Percentiles rank a stretch among this genome's conserved stretches.
Conservation (phyloP, 805 yeast genomes). For the Sporopachydermia lactativora region DNA sequence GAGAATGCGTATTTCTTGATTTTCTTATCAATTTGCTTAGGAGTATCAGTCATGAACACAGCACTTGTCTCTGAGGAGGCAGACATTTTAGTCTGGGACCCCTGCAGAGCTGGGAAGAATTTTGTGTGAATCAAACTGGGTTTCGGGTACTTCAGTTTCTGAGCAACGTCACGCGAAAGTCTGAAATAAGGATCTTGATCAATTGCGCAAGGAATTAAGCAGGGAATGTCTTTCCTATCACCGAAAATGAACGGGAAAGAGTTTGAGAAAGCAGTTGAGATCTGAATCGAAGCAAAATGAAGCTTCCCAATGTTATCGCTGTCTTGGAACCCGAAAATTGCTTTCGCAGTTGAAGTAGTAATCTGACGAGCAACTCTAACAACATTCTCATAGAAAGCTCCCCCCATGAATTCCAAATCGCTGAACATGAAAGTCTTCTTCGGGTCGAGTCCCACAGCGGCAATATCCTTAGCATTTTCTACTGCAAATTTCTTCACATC, state of each 20-base stretch:
- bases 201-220: constrained; percentile 96
- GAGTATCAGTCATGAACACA: constrained; percentile 89
- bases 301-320: constrained; percentile 88
- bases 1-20: constrained; percentile 93
- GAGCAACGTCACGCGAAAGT: constrained; percentile 95
- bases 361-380: constrained; percentile 87
- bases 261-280: constrained; percentile 90
- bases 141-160: constrained; percentile 76
- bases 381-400: constrained; percentile 86
- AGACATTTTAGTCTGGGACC: constrained; percentile 92
- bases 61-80: constrained; percentile 87
- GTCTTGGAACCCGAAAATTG: constrained; percentile 93
- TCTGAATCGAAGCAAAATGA: constrained; percentile 93
- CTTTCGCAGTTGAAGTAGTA: constrained; percentile 92
- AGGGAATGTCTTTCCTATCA: constrained; percentile 78
- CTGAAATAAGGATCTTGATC: constrained; percentile 98
- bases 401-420: constrained; percentile 85
- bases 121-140: constrained; percentile 88
- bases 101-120: constrained; percentile 97
- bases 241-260: constrained; percentile 92
- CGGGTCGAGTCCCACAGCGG: constrained; percentile 88
- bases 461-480: constrained; percentile 85
- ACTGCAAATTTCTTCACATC: constrained; percentile 72
- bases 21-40: constrained; percentile 84
- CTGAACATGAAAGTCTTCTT: constrained; percentile 92